These are phyloP conservation scores for Bromus sterilis DNA, from an alignment of 176 grass and related monocot species.

Conservation along the genomic window DNA sequence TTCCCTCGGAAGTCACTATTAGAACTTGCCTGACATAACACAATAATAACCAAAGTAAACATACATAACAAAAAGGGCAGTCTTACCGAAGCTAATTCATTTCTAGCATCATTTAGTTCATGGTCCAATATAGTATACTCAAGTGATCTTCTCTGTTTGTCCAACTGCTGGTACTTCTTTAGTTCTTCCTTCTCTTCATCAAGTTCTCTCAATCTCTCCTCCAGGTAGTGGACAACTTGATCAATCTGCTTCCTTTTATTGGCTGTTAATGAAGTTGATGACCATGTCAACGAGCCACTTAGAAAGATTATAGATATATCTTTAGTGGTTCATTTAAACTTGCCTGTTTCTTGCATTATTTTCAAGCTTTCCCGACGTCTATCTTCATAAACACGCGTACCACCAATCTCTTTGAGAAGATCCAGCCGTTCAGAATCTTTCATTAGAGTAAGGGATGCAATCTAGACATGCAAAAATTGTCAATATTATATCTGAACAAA, in stretches of 20 bases:
- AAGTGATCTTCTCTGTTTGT: constrained; percentile 91
- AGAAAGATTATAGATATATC: background rate
- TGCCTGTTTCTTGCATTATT: constrained; percentile 98
- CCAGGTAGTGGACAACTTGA: constrained; percentile 88
- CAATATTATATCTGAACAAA: constrained; percentile 3
- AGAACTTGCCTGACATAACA: background rate
- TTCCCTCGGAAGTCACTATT: background rate
- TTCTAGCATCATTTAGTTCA: constrained; percentile 87
- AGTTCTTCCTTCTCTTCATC: constrained; percentile 99
- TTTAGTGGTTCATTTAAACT: constrained; percentile 20
- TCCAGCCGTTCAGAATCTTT: constrained; percentile 95
- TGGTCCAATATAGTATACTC: constrained; percentile 95
- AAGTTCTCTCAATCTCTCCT: constrained; percentile 83
- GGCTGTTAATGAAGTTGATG: constrained; percentile 32
- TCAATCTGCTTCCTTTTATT: constrained; percentile 99
- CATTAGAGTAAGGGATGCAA: constrained; percentile 96
- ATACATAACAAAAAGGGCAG: background rate
- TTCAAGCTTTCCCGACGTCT: constrained; percentile 94
- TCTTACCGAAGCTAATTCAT: constrained; percentile 65
- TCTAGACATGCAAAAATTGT: constrained; percentile 45
- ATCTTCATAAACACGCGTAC: constrained; percentile 94
- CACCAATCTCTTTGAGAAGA: constrained; percentile 99
- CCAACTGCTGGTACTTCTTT: constrained; percentile 89
- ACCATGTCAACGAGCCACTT: background rate
- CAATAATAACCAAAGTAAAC: background rate